A percentile compares a stretch with the other conserved stretches of the same genome.
Conservation (phyloP, 1,284 basidiomycete genomes). For the Apiotrichum sp. region DNA sequence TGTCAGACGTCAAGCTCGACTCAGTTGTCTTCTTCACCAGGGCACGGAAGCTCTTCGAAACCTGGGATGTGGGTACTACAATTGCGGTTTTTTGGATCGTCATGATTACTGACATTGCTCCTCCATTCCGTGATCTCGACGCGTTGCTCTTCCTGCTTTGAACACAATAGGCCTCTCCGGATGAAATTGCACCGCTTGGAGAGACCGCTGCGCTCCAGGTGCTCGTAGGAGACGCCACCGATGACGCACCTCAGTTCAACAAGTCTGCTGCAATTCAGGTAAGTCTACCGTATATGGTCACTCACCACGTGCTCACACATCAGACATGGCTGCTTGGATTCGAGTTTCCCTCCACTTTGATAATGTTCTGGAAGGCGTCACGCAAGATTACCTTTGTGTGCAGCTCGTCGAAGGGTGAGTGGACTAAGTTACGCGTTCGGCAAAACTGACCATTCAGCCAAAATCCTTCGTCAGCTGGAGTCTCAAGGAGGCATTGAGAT, state of each 20-base stretch:
- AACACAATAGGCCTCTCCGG: constrained; percentile 30
- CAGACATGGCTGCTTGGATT: constrained; percentile 94
- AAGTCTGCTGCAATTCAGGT: constrained; percentile 90
- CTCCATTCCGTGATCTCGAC: background rate
- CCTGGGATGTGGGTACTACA: constrained; percentile 63
- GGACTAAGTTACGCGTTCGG: background rate
- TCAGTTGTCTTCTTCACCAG: constrained; percentile 58
- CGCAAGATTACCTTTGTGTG: constrained; percentile 69
- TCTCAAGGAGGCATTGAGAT: constrained; percentile 31
- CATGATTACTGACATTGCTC: background rate
- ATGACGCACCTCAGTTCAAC: constrained; percentile 73
- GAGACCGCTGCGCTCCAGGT: constrained; percentile 63
- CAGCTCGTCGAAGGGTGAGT: constrained; percentile 77
- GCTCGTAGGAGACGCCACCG: constrained; percentile 72
- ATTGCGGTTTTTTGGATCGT: background rate
- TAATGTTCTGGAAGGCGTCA: constrained; percentile 61
- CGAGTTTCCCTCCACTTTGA: constrained; percentile 90
- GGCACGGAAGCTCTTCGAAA: constrained; percentile 60
- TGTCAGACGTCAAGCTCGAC: constrained; percentile 53
- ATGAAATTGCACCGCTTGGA: constrained; percentile 52
- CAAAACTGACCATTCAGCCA: constrained; percentile 31
- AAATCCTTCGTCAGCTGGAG: constrained; percentile 41
- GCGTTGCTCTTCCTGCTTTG: too few species aligned
- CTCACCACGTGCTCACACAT: background rate
- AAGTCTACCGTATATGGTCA: constrained; percentile 27